Evolutionary conservation across 2,329 filamentous ascomycete genomes (phyloP).

Genomic region (Colletotrichum falcatum): DNA sequence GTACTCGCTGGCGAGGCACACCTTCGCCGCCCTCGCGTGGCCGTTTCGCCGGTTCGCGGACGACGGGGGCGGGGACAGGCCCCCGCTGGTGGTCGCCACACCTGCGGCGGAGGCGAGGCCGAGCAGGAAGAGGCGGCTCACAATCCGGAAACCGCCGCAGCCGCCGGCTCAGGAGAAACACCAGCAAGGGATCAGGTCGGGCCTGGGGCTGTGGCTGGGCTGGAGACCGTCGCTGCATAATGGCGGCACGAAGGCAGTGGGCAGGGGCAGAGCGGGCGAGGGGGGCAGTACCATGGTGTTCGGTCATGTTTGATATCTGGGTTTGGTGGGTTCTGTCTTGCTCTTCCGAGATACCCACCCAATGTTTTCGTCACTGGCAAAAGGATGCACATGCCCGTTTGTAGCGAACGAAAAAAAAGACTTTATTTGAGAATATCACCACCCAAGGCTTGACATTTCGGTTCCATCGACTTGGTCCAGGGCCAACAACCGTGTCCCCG

Average conservation of each 20-base stretch:
- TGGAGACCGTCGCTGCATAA: constrained; percentile 19
- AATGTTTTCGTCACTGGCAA: neutral
- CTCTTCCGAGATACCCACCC: neutral
- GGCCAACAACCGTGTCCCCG: neutral
- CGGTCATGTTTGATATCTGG: neutral
- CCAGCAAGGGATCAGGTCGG: neutral
- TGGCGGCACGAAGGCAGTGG: too few species aligned
- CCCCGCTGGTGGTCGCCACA: neutral
- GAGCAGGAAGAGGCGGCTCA: constrained; percentile 39
- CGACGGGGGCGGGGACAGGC: neutral
- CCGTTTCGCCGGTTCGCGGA: constrained; percentile 10
- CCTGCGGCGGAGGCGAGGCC: constrained; percentile 28
- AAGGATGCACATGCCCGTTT: neutral
- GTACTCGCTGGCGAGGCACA: constrained; percentile 33
- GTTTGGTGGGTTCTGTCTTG: too few species aligned
- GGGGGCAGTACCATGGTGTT: neutral
- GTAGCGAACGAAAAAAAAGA: neutral
- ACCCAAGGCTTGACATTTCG: neutral
- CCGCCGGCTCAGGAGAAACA: neutral
- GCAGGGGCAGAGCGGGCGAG: neutral
- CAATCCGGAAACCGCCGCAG: constrained; percentile 18
- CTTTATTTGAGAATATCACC: too few species aligned
- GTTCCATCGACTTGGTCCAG: neutral
- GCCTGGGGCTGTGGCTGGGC: constrained; percentile 2
- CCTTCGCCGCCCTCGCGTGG: constrained; percentile 17